A percentile compares a stretch with the other conserved stretches of the same genome.
Conservation (phyloP, 495 filamentous ascomycete species). For the Rusavskia elegans region DNA sequence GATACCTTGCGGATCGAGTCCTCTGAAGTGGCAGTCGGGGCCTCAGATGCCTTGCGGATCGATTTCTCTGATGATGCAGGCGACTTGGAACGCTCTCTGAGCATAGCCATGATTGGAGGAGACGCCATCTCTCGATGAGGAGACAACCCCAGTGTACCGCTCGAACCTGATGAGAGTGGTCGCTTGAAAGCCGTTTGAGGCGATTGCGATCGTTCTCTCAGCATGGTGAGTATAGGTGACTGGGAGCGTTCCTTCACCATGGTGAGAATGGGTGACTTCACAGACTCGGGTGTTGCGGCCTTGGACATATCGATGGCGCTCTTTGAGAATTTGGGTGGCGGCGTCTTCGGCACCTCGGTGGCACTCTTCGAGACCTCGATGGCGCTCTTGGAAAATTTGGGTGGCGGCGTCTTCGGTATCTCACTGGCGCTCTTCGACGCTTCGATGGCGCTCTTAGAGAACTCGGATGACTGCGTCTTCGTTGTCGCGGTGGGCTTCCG, state of each 20-base stretch:
- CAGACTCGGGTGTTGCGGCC: not conserved
- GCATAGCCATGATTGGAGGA: too few relatives aligned
- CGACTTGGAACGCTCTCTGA: too few relatives aligned
- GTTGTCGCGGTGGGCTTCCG: slow-evolving; percentile 38
- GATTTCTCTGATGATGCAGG: too few relatives aligned
- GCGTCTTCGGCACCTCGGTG: not conserved
- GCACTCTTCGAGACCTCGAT: not conserved
- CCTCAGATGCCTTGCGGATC: too few relatives aligned
- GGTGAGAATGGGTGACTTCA: not conserved
- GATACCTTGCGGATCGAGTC: too few relatives aligned
- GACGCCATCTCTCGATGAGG: too few relatives aligned
- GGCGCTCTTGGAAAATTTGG: not conserved
- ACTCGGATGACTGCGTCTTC: not conserved
- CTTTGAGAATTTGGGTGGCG: not conserved
- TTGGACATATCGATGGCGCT: not conserved
- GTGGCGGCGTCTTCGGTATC: not conserved
- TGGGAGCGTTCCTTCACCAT: not conserved
- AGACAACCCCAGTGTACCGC: too few relatives aligned
- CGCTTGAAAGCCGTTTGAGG: too few relatives aligned
- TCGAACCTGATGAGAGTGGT: too few relatives aligned
- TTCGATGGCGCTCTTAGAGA: not conserved
- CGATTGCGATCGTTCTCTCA: too few relatives aligned
- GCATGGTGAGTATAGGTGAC: not conserved
- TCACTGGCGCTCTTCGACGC: not conserved
- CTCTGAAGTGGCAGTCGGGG: too few relatives aligned